These are phyloP conservation scores for Moesziomyces sp. DNA, from an alignment of 1,284 basidiomycete species.

Conservation along the genomic window DNA sequence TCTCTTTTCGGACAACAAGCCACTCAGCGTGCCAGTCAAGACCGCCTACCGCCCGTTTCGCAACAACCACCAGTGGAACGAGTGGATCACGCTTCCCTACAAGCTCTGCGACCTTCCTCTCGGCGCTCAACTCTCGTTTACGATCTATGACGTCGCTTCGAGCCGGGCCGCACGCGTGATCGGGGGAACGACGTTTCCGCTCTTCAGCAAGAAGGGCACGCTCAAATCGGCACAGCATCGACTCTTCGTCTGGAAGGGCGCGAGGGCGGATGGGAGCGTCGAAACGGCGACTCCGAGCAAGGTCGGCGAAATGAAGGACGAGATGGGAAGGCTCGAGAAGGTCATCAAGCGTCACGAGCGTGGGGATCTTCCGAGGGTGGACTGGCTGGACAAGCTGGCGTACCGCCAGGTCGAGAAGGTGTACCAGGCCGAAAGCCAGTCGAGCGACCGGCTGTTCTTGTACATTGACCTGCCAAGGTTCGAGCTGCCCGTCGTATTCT, in stretches of 20 bases:
- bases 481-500: constrained; percentile 97
- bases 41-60: constrained; percentile 90
- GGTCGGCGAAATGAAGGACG: constrained; percentile 73
- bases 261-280: constrained; percentile 83
- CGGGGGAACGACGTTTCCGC: constrained; percentile 86
- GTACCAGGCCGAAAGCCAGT: constrained; percentile 46
- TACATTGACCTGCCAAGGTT: constrained; percentile 97
- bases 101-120: constrained; percentile 89
- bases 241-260: constrained; percentile 81
- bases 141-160: constrained; percentile 85
- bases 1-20: constrained; percentile 90
- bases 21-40: constrained; percentile 85
- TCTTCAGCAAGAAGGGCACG: constrained; percentile 93
- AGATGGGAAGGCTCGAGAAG: constrained; percentile 95
- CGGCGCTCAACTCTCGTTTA: constrained; percentile 88
- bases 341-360: constrained; percentile 95
- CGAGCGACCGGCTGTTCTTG: constrained; percentile 73
- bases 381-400: constrained; percentile 93
- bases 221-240: constrained; percentile 81
- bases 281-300: constrained; percentile 79
- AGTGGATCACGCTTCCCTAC: constrained; percentile 89
- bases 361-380: constrained; percentile 89
- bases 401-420: constrained; percentile 90
- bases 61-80: constrained; percentile 77
- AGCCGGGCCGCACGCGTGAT: constrained; percentile 76